Evolutionary conservation across 176 grass and related monocot genomes (phyloP).

Genomic region (Chrysopogon serrulatus): DNA sequence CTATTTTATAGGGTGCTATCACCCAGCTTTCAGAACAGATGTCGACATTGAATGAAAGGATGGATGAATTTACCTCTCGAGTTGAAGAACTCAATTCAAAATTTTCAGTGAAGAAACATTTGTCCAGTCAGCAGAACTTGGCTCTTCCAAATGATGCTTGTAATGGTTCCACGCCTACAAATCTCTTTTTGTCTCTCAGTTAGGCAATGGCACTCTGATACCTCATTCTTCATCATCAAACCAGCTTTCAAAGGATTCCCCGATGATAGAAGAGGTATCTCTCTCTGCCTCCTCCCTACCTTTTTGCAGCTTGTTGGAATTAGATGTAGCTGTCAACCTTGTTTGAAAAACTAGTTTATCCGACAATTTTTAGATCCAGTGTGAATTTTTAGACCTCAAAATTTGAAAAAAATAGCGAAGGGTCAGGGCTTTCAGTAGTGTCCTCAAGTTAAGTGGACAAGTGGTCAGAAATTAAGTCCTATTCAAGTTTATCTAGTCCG

Average conservation of each 20-base stretch:
- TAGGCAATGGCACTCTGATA: conserved; percentile 85
- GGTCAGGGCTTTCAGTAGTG: background rate
- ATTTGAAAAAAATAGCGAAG: background rate
- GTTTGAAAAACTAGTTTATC: background rate
- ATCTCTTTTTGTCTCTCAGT: conserved; percentile 83
- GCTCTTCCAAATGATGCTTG: conserved; percentile 62
- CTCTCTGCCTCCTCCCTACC: background rate
- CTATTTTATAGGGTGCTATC: conserved; percentile 52
- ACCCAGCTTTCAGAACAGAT: conserved; percentile 89
- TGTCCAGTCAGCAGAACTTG: conserved; percentile 83
- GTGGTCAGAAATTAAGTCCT: background rate
- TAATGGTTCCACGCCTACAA: conserved; percentile 80
- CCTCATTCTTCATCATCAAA: conserved; percentile 70
- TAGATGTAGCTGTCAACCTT: background rate
- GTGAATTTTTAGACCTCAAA: background rate
- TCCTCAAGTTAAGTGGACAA: background rate
- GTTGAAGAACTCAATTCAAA: conserved; percentile 85
- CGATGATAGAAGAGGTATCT: conserved; percentile 76
- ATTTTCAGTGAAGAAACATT: conserved; percentile 52
- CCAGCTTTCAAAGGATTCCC: conserved; percentile 80
- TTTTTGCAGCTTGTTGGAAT: conserved; percentile 5
- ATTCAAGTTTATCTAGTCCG: background rate
- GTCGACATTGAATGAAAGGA: conserved; percentile 82
- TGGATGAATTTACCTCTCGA: conserved; percentile 88
- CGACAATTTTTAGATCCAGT: background rate